These are phyloP conservation scores for Cornus controversa DNA, from an alignment of 148 eudicot genomes.

Conservation along the genomic window DNA sequence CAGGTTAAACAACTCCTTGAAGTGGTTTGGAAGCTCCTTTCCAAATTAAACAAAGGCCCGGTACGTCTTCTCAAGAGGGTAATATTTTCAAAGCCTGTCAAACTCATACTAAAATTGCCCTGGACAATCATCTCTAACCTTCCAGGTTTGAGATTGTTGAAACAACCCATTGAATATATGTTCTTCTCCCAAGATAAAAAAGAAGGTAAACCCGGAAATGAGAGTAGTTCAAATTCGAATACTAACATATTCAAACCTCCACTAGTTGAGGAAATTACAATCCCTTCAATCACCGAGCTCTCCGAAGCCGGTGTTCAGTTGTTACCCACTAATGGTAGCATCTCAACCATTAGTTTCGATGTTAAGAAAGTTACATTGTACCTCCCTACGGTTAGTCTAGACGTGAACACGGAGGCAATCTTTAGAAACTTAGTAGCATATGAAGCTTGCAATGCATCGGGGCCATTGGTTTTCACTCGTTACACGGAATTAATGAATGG, in stretches of 20 bases:
- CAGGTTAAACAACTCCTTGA: not conserved
- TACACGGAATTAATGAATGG: constrained; percentile 69
- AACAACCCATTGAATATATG: constrained; percentile 19
- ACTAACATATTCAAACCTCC: constrained; percentile 19
- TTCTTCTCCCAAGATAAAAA: constrained; percentile 16
- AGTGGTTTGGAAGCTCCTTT: not conserved
- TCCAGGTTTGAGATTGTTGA: constrained; percentile 20
- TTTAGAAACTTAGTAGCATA: constrained; percentile 52
- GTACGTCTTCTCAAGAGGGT: constrained; percentile 8
- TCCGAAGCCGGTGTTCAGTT: constrained; percentile 28
- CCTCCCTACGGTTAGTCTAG: constrained; percentile 31
- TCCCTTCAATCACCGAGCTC: constrained; percentile 37
- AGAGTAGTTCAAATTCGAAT: not conserved
- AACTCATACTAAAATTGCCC: constrained; percentile 13
- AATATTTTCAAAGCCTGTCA: constrained; percentile 13
- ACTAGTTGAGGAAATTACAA: constrained; percentile 29
- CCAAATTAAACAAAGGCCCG: not conserved
- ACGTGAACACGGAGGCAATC: constrained; percentile 27
- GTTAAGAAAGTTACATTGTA: constrained; percentile 5
- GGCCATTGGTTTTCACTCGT: constrained; percentile 44
- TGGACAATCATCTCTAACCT: constrained; percentile 18
- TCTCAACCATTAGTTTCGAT: constrained; percentile 18
- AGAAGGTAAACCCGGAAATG: constrained; percentile 8
- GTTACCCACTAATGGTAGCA: constrained; percentile 23
- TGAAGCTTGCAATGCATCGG: constrained; percentile 38